Conservation (phyloP, 2,329 filamentous ascomycete genomes). For the Emergomyces orientalis region DNA sequence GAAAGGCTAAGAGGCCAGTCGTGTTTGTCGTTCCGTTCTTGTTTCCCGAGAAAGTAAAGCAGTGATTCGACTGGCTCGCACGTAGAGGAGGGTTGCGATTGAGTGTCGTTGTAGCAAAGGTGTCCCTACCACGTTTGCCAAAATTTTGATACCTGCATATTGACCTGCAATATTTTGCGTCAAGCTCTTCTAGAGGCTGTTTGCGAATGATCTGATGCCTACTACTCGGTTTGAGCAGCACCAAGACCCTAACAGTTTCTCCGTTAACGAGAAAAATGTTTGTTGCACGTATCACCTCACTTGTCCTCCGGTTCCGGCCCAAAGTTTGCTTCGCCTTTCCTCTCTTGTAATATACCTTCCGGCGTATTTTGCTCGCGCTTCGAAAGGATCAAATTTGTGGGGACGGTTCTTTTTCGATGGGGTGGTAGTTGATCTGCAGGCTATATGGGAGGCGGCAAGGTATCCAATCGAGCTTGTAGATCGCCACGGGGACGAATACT, state of each 20-base stretch:
- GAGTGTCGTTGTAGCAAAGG: constrained; percentile 24
- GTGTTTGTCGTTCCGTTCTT: background rate
- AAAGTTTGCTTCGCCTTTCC: background rate
- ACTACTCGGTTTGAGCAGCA: background rate
- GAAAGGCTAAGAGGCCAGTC: background rate
- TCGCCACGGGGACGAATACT: background rate
- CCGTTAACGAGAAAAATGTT: background rate
- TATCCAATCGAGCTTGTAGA: constrained; percentile 5
- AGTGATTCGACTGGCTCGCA: background rate
- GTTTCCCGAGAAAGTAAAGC: background rate
- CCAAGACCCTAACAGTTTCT: background rate
- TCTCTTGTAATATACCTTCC: background rate
- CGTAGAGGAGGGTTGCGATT: constrained; percentile 1
- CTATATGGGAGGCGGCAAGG: background rate
- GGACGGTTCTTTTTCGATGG: background rate
- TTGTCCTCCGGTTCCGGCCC: background rate
- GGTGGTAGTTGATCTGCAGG: background rate
- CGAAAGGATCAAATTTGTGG: background rate
- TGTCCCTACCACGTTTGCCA: constrained; percentile 32
- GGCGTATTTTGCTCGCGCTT: background rate
- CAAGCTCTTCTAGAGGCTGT: constrained; percentile 33
- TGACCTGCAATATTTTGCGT: constrained; percentile 32
- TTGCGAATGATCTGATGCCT: constrained; percentile 18
- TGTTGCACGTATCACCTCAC: background rate
- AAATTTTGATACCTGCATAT: constrained; percentile 37